phyloP scores from a whole-genome alignment of 2,329 filamentous ascomycete genomes.

The Byssothecium circinans region DNA sequence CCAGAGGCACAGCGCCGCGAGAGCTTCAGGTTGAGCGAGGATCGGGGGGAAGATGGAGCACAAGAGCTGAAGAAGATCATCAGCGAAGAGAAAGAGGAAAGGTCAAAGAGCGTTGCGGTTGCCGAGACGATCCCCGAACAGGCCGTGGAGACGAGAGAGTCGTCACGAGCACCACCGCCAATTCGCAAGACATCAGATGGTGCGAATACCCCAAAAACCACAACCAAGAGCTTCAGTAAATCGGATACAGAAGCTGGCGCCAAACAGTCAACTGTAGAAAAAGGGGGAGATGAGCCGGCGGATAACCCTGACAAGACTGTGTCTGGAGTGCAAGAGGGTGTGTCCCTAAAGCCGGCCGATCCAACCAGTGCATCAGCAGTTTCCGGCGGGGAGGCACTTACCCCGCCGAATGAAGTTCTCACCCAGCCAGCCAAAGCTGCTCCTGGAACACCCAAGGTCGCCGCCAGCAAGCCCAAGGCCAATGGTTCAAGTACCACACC shows the following conservation, averaged over 20 bases:
- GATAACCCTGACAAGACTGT: slow-evolving; percentile 50
- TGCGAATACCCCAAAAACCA: slow-evolving; percentile 37
- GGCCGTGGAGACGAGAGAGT: slow-evolving; percentile 45
- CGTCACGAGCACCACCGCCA: slow-evolving; percentile 39
- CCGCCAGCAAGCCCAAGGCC: slow-evolving; percentile 15
- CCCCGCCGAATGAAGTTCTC: slow-evolving; percentile 33
- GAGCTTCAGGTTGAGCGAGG: slow-evolving; percentile 48
- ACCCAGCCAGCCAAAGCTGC: slow-evolving; percentile 11
- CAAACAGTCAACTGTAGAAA: background rate
- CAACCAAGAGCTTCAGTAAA: slow-evolving; percentile 42
- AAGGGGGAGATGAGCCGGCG: slow-evolving; percentile 2
- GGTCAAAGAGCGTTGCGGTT: slow-evolving; percentile 40
- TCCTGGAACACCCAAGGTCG: slow-evolving; percentile 15
- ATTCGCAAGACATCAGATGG: slow-evolving; percentile 29
- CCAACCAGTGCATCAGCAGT: slow-evolving; percentile 43
- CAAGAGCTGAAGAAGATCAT: slow-evolving; percentile 46
- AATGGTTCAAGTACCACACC: slow-evolving; percentile 25
- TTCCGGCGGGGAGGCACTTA: slow-evolving; percentile 43
- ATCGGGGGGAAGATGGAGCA: slow-evolving; percentile 35
- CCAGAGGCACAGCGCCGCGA: slow-evolving; percentile 38
- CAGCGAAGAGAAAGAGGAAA: slow-evolving; percentile 44
- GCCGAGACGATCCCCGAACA: slow-evolving; percentile 47
- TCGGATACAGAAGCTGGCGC: slow-evolving; percentile 12
- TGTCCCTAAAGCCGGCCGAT: slow-evolving; percentile 45
- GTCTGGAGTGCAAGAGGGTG: slow-evolving; percentile 47